Percentiles rank a stretch among this genome's conserved stretches.
Evolutionary conservation across 192 early-diverging fungal species (phyloP).

Genomic region (Ramicandelaber brevisporus): DNA sequence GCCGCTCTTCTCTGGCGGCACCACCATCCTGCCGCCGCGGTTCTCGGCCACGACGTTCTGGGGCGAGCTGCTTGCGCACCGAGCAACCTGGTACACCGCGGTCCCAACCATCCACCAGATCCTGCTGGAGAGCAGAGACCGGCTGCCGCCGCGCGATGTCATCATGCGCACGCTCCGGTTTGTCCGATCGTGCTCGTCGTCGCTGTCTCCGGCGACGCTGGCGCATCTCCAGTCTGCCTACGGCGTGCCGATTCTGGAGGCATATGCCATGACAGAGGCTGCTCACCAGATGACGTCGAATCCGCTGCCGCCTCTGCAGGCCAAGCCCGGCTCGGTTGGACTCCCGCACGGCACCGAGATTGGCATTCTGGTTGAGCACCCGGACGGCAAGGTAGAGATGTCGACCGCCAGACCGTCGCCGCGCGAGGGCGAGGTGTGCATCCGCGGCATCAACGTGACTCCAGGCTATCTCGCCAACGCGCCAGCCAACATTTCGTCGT

Average conservation of each 20-base stretch:
- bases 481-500: conserved; percentile 17
- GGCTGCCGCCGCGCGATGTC: too few relatives aligned
- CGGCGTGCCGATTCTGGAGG: conserved; percentile 33
- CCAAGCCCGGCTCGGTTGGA: conserved; percentile 44
- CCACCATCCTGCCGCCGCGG: conserved; percentile 23
- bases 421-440: conserved; percentile 48
- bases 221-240: conserved; percentile 32
- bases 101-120: conserved; percentile 78
- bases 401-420: too few relatives aligned
- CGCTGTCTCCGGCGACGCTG: conserved; percentile 39
- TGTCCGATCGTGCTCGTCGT: conserved; percentile 56
- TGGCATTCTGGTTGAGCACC: conserved; percentile 19
- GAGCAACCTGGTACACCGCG: conserved; percentile 43
- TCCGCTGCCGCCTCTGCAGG: conserved; percentile 23
- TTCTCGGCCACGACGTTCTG: conserved; percentile 32
- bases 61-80: conserved; percentile 23
- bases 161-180: conserved; percentile 30
- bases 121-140: conserved; percentile 30
- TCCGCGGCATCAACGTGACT: conserved; percentile 42
- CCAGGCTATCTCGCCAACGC: conserved; percentile 34
- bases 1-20: conserved; percentile 25
- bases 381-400: conserved; percentile 13
- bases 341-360: conserved; percentile 29
- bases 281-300: conserved; percentile 47
- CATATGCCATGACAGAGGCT: conserved; percentile 46